phyloP scores from a whole-genome alignment of 352 stramenopile species.

The Pseudoperonospora humuli region DNA sequence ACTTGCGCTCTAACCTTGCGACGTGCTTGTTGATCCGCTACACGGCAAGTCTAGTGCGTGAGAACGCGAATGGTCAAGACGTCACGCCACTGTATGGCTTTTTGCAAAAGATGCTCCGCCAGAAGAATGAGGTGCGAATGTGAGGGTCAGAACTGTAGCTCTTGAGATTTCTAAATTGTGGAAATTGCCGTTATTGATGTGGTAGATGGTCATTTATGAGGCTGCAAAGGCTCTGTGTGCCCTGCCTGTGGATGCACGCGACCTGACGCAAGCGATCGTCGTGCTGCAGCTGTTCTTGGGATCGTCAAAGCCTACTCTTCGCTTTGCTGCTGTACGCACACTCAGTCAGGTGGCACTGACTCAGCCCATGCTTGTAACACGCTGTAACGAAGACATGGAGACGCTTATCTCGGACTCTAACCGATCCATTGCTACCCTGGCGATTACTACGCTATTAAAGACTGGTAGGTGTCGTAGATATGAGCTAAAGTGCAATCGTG shows the following conservation, averaged over 20 bases:
- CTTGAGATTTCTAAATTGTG: neutral
- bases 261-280: constrained; percentile 95
- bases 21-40: constrained; percentile 97
- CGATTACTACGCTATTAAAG: constrained; percentile 99
- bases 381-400: constrained; percentile 99
- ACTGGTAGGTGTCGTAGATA: constrained; percentile 60
- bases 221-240: constrained; percentile 94
- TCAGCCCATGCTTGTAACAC: constrained; percentile 93
- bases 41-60: constrained; percentile 86
- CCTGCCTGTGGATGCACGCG: constrained; percentile 92
- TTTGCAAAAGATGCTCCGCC: constrained; percentile 93
- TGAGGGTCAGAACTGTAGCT: neutral
- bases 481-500: neutral
- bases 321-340: constrained; percentile 95
- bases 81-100: constrained; percentile 81
- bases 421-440: constrained; percentile 96
- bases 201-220: constrained; percentile 99
- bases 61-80: constrained; percentile 81
- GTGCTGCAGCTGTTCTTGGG: constrained; percentile 94
- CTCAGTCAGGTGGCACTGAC: constrained; percentile 89
- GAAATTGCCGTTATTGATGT: constrained; percentile 1
- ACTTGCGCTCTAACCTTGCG: constrained; percentile 90
- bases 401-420: constrained; percentile 95
- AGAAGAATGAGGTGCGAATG: constrained; percentile 87
- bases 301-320: constrained; percentile 92